Evolutionary conservation across 257 asterid genomes (phyloP), one percentile per base, ranked within the genome.

Genomic region (Primulina eburnea): DNA sequence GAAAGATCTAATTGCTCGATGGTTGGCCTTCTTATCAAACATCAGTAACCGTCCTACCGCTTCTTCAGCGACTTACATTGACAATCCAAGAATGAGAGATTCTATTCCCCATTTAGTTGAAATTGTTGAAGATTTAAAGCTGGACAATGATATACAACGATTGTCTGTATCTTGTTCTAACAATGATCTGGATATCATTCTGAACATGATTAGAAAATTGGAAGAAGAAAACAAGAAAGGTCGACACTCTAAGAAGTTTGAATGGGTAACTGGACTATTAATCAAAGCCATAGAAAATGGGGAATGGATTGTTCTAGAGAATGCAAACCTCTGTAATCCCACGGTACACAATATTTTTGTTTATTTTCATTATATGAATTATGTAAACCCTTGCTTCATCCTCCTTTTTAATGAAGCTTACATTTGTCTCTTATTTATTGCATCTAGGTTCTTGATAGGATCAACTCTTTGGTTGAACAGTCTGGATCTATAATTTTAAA

Each of bases 311-410:
- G 89, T 94, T 78, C 81, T 94, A 43, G 96, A 94, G 77, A 94
- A 91, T 80, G 99, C 99, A 21, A 94, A 94, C 81, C 95, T 94
- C 74, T 94, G 99, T 87, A 94, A 91, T 76, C 97, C 99, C 63
- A 94, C 97, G 96, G 99, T 93, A 30, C 26, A 90, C 84, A 72
- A 73, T 75, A 37, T 72, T 56, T 71, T 66, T 40, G 65, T 20
- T 52, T 37, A 5, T 60, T 60, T 47, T 64, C 29, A 1, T 70
- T 18, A 17, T 50, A 64, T 10, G 21, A 33, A 17, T 67, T 59
- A 17, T 60, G 33, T 28, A 33, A 18, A 57, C 7, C 47, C 37
- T 40, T 21, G 59, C 21, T 33, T 66, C 16, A 38, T 9, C 30
- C 12, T 60, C 43, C 76, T 30, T 67, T 52, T 57, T 37, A 63